Evolutionary conservation across 2,329 filamentous ascomycete species (phyloP).

Genomic region (Aureobasidium vineae): DNA sequence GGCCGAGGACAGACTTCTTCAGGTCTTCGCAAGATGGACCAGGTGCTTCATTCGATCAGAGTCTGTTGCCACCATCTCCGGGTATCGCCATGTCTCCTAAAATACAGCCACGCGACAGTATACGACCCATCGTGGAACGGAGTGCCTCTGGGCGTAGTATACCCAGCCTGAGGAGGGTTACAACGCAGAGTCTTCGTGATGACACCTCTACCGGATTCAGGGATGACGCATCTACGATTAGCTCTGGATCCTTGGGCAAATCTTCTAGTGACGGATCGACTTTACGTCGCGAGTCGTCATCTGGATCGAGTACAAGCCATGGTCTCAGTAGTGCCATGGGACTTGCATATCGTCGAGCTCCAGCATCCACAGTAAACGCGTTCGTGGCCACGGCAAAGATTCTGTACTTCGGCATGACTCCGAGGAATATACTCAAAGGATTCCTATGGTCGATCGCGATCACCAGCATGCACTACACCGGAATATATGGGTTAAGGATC

Average conservation of each 20-base stretch:
- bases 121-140: neutral
- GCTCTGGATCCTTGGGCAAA: neutral
- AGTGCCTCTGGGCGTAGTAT: conserved; percentile 16
- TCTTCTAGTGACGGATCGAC: conserved; percentile 25
- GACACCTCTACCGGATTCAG: conserved; percentile 8
- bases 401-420: conserved; percentile 33
- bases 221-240: conserved; percentile 13
- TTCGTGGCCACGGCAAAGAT: conserved; percentile 31
- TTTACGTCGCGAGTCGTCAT: conserved; percentile 17
- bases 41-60: conserved; percentile 5
- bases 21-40: conserved; percentile 10
- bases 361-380: conserved; percentile 29
- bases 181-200: conserved; percentile 13
- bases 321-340: conserved; percentile 26
- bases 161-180: conserved; percentile 3
- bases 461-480: conserved; percentile 39
- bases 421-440: conserved; percentile 34
- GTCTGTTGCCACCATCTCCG: neutral
- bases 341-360: conserved; percentile 17
- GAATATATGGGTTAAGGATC: conserved; percentile 37
- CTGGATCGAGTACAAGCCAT: conserved; percentile 25
- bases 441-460: conserved; percentile 40
- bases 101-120: neutral
- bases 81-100: neutral
- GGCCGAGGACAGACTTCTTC: neutral